Evolutionary conservation across 176 grass and related monocot genomes (phyloP).

Genomic region (Cymbopogon citratus): DNA sequence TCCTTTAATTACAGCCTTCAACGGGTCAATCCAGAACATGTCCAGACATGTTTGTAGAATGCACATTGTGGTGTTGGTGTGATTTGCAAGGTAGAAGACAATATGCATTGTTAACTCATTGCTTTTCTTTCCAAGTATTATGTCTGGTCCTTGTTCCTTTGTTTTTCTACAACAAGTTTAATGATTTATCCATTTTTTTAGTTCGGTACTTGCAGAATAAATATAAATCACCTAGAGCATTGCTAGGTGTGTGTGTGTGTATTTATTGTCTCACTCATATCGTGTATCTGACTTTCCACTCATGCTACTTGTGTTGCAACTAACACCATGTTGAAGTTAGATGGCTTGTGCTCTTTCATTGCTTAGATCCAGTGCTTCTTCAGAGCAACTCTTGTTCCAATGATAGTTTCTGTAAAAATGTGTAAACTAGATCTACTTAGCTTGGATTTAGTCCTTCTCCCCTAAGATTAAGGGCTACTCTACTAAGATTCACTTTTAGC

Average conservation of each 20-base stretch:
- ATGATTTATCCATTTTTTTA: neutral
- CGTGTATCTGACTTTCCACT: neutral
- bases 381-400: neutral
- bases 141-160: neutral
- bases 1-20: neutral
- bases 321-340: neutral
- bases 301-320: neutral
- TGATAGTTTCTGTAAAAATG: neutral
- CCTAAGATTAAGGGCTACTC: neutral
- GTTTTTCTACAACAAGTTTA: conserved; percentile 19
- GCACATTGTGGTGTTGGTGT: neutral
- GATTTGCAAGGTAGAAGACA: conserved; percentile 13
- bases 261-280: neutral
- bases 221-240: neutral
- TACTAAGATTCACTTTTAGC: neutral
- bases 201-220: neutral
- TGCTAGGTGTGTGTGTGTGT: neutral
- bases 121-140: neutral
- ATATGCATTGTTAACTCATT: neutral
- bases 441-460: neutral
- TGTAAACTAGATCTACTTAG: neutral
- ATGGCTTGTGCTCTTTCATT: neutral
- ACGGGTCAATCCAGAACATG: neutral
- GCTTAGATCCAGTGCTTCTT: neutral
- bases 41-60: neutral